Evolutionary conservation across 352 stramenopile species (phyloP), one percentile per base, ranked within the genome.

Genomic region (Phytophthora boehmeriae): DNA sequence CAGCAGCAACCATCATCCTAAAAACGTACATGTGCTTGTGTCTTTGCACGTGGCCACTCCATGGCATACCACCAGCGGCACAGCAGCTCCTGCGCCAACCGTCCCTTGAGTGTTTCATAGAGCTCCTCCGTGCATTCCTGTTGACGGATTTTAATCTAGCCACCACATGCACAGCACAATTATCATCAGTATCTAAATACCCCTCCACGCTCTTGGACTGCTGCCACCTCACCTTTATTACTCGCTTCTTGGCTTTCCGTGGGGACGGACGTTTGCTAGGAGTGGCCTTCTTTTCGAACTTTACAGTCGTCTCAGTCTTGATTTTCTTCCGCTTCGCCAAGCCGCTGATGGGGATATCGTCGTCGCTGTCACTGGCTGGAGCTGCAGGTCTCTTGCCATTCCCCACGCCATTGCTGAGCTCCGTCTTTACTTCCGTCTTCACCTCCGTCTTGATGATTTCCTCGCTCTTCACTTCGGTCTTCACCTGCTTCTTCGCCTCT

Each of bases 31-130:
- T 53, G 19, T 19, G 59, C 52, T 27, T 71, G 72, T 42, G 70
- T 62, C 45, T 89, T 73, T 11, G 59, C 59, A 0, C 79, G 73
- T 10, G 86, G 86, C 86, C 86, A 95, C 54, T 92, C 73, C 23
- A 95, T 68, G 8, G 83, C 86, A 45, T 95, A 95, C 86, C 86
- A 95, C 86, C 86, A 95, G 19, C 86, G 81, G 67, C 86, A 95
- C 41, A 95, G 59, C 45, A 95, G 60, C 59, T 93, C 80, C 59
- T 95, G 86, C 11, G 75, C 82, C 10, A 95, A 46, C 42, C 70
- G 71, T 0, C 86, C 86, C 66, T 95, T 95, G 16, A 92, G 69
- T 46, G 86, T 82, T 45, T 88, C 63, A 50, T 95, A 95, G 19
- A 95, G 68, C 47, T 90, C 71, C 55, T 95, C 86, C 22, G 86